These are phyloP conservation scores for Chrysoporthe cubensis DNA, from an alignment of 2,329 filamentous ascomycete species.

Conservation along the genomic window DNA sequence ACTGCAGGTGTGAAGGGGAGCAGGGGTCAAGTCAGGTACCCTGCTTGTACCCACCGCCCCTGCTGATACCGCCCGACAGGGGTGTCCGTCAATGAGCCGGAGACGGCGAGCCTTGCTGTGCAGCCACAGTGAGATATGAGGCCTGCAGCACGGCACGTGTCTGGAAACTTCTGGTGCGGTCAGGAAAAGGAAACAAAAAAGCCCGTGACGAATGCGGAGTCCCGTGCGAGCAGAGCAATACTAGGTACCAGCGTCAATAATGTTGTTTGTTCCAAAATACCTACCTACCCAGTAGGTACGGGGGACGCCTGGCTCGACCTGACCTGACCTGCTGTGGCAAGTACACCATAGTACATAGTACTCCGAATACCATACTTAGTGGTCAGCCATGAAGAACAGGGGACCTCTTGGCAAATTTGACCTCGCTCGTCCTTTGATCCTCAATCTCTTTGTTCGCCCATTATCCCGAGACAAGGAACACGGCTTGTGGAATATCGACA, in stretches of 20 bases:
- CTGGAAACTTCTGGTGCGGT: neutral
- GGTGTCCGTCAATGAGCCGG: conserved; percentile 11
- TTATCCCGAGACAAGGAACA: neutral
- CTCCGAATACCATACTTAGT: neutral
- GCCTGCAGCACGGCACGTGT: neutral
- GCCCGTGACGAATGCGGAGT: neutral
- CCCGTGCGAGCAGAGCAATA: neutral
- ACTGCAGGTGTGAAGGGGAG: conserved; percentile 13
- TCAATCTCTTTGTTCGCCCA: neutral
- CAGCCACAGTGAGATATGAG: neutral
- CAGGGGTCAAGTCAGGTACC: conserved; percentile 19
- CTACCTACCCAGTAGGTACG: neutral
- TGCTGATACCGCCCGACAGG: conserved; percentile 20
- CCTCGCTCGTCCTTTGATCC: neutral
- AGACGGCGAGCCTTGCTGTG: conserved; percentile 6
- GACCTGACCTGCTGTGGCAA: neutral
- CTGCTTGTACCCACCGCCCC: conserved; percentile 18
- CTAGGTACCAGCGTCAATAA: neutral
- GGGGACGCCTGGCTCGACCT: neutral
- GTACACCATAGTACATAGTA: neutral
- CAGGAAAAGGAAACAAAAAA: no score
- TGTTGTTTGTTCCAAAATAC: no score
- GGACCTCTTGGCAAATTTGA: neutral
- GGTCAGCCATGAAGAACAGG: neutral
- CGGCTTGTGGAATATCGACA: neutral